Evolutionary conservation across 495 filamentous ascomycete species (phyloP).

Genomic region (Aspergillus biplanus): DNA sequence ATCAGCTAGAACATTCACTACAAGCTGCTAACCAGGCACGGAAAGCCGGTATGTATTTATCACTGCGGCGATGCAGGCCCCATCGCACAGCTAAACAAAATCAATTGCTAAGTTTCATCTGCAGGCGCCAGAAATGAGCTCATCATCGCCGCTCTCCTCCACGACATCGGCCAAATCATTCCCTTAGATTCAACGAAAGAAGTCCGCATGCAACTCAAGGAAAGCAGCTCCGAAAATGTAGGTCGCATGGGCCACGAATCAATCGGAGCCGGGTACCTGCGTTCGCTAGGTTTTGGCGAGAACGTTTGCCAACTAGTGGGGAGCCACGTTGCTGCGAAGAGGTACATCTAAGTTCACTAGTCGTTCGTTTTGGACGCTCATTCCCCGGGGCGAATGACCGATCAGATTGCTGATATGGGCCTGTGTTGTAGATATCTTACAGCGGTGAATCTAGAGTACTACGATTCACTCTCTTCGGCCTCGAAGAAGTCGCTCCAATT

Average conservation of each 20-base stretch:
- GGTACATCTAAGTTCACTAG: slow-evolving; percentile 30
- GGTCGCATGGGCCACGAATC: slow-evolving; percentile 48
- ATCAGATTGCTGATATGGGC: not conserved
- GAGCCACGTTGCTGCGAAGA: slow-evolving; percentile 50
- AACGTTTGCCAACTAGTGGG: slow-evolving; percentile 43
- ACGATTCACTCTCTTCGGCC: slow-evolving; percentile 40
- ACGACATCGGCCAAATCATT: slow-evolving; percentile 52
- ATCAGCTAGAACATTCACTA: slow-evolving; percentile 50
- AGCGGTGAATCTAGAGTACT: slow-evolving; percentile 41
- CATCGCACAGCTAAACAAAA: not conserved
- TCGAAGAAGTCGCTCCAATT: slow-evolving; percentile 45
- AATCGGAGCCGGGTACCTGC: slow-evolving; percentile 46
- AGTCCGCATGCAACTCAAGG: slow-evolving; percentile 33
- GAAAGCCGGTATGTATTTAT: slow-evolving; percentile 22
- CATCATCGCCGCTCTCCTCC: slow-evolving; percentile 46
- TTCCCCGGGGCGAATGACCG: not conserved
- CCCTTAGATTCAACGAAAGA: slow-evolving; percentile 34
- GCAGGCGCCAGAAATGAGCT: slow-evolving; percentile 38
- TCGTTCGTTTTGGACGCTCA: not conserved
- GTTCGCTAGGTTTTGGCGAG: slow-evolving; percentile 41
- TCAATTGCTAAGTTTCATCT: not conserved
- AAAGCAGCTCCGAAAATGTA: slow-evolving; percentile 33
- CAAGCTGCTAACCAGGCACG: slow-evolving; percentile 45
- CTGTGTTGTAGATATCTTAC: slow-evolving; percentile 36
- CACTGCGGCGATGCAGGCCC: not conserved